Evolutionary conservation across 345 rosid species (phyloP).

Genomic region (Ceriops tagal): DNA sequence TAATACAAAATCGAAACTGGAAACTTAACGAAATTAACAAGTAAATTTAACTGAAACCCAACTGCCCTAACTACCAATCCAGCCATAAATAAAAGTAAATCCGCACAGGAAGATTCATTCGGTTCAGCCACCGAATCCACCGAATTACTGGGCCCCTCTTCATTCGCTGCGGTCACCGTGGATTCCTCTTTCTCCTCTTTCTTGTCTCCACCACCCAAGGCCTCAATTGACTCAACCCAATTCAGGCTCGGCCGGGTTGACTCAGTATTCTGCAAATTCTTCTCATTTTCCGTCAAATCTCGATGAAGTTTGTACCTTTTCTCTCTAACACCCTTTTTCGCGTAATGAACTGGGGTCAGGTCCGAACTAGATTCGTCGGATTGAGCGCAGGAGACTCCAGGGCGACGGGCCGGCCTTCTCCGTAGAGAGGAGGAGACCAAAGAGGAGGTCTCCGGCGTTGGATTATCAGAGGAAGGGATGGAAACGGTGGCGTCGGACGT

Average conservation of each 20-base stretch:
- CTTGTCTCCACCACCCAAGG: neutral
- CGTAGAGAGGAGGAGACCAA: constrained; percentile 29
- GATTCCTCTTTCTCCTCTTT: neutral
- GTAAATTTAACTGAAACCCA: constrained; percentile 53
- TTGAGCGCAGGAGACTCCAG: constrained; percentile 14
- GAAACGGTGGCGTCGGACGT: constrained; percentile 21
- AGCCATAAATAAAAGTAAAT: constrained; percentile 40
- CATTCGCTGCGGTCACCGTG: neutral
- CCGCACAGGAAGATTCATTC: constrained; percentile 24
- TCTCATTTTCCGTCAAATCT: constrained; percentile 30
- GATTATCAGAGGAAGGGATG: neutral
- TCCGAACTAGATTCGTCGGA: constrained; percentile 7
- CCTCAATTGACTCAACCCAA: neutral
- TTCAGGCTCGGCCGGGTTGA: constrained; percentile 12
- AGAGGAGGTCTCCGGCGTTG: constrained; percentile 16
- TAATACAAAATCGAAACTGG: constrained; percentile 43
- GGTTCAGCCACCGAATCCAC: constrained; percentile 18
- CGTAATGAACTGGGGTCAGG: neutral
- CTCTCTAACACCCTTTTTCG: constrained; percentile 17
- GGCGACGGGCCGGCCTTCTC: constrained; percentile 23
- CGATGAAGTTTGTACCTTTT: constrained; percentile 15
- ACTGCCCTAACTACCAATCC: constrained; percentile 60
- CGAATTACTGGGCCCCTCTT: neutral
- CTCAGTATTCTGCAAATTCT: constrained; percentile 21
- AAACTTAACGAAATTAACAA: constrained; percentile 39